Conservation (phyloP, 2,329 filamentous ascomycete genomes). For the Pyrenophora teres region DNA sequence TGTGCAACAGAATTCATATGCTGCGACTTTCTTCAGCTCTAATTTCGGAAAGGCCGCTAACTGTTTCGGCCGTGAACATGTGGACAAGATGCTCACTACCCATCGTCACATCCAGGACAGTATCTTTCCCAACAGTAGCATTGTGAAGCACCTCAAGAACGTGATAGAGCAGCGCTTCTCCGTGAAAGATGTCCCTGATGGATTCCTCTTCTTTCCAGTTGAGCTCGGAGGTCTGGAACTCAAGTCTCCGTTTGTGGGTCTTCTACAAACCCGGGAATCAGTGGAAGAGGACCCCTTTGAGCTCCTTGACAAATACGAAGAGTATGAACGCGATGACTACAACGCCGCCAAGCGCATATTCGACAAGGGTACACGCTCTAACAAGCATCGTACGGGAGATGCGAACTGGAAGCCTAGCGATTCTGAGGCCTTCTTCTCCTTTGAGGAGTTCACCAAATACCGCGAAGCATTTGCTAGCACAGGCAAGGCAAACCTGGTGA, state of each 20-base stretch:
- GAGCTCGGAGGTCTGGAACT: conserved; percentile 58
- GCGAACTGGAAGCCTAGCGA: conserved; percentile 17
- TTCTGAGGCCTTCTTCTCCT: conserved; percentile 32
- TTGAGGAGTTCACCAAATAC: conserved; percentile 31
- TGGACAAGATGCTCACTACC: conserved; percentile 58
- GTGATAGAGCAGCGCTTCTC: conserved; percentile 59
- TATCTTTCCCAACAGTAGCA: conserved; percentile 50
- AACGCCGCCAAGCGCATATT: conserved; percentile 36
- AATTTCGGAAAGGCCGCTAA: conserved; percentile 60
- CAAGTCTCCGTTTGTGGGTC: conserved; percentile 56
- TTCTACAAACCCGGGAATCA: conserved; percentile 51
- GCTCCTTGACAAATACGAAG: conserved; percentile 50
- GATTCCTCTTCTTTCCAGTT: conserved; percentile 59
- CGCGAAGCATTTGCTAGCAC: conserved; percentile 22
- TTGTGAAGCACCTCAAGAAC: conserved; percentile 49
- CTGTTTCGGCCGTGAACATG: conserved; percentile 58
- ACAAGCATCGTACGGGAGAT: conserved; percentile 5
- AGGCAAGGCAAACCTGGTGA: conserved; percentile 18
- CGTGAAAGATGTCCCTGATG: conserved; percentile 54
- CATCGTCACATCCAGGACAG: conserved; percentile 56
- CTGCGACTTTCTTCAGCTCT: conserved; percentile 57
- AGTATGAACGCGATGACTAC: conserved; percentile 46
- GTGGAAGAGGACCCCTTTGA: conserved; percentile 44
- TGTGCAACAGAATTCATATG: conserved; percentile 58
- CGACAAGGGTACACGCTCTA: conserved; percentile 22